These are phyloP conservation scores for Colletotrichum musae DNA, from an alignment of 2,329 filamentous ascomycete species.

Conservation along the genomic window DNA sequence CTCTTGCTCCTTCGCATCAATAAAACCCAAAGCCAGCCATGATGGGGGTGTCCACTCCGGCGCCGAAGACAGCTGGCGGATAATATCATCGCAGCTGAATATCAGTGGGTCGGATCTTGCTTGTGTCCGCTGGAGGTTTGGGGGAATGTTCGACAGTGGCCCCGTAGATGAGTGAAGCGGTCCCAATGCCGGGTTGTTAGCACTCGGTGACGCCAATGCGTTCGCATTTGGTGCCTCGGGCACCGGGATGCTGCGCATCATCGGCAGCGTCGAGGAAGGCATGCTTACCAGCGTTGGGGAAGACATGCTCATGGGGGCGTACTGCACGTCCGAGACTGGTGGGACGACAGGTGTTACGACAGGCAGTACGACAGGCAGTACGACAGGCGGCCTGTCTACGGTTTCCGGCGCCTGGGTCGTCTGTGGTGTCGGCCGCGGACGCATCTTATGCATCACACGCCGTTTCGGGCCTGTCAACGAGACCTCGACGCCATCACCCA, in stretches of 20 bases:
- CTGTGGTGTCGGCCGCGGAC: constrained; percentile 40
- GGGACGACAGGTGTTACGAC: constrained; percentile 28
- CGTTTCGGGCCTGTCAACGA: constrained; percentile 19
- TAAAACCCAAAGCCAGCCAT: background rate
- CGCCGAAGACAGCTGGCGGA: constrained; percentile 6
- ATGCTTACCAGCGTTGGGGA: constrained; percentile 1
- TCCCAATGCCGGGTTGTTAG: constrained; percentile 29
- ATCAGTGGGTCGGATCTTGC: constrained; percentile 1
- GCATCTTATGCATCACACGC: constrained; percentile 42
- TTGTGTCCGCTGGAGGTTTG: constrained; percentile 13
- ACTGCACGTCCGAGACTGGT: constrained; percentile 18
- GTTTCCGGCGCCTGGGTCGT: background rate
- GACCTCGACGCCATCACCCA: constrained; percentile 53
- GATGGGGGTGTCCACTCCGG: constrained; percentile 9
- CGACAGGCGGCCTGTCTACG: constrained; percentile 12
- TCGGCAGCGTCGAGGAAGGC: constrained; percentile 13
- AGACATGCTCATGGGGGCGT: constrained; percentile 6
- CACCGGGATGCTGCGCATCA: constrained; percentile 1
- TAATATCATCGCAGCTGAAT: constrained; percentile 7
- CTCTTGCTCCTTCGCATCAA: constrained; percentile 12
- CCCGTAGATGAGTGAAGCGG: constrained; percentile 18
- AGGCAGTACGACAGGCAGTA: constrained; percentile 28
- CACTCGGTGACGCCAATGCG: background rate
- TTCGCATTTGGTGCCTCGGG: constrained; percentile 11
- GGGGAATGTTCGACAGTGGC: constrained; percentile 25